Base-by-base conservation (phyloP, 2,329 filamentous ascomycete species). In the Fusarium sp. region DNA sequence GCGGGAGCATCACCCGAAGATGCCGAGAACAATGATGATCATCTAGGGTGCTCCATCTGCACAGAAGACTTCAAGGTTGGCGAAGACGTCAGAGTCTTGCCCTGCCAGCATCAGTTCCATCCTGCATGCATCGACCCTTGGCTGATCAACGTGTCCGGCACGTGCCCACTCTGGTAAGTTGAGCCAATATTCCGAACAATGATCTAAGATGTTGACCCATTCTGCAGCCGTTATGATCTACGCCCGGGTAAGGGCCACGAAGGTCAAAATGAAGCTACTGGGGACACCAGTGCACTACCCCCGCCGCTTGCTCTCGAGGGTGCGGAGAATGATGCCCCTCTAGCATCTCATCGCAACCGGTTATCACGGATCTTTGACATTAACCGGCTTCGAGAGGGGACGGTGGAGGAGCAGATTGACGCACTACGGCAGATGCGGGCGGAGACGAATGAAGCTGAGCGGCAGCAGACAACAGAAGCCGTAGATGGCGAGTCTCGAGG, bases 91-190 rank as follows among this genome's bases (percentile, higher is more conserved):
- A 87, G 92, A 52, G 90, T 93, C 1, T 82, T 93, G 45, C 92
- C 92, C 39, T 93, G 92, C 79, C 83, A 90, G 66, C 92, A 93
- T 80, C 91, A 92, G 72, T 93, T 90, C 77, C 92, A 93, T 76
- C 91, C 92, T 1, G 85, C 85, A 54, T 93, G 92, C 76, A 88
- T 93, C 66, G 92, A 93, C 76, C 92, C 91, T 5, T 93, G 92
- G 92, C 84, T 93, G 50, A 84, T 93, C 69, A 92, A 93, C 66
- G 88, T 93, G 13, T 92, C 91, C 13, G 91, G 92, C 68, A 93
- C 91, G 33, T 93, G 91, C 80, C 91, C 91, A 20, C 80, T 93
- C 68, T 93, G 91, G 91, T 93, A 85, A 85, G 89, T 84, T 58
- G 27, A 27, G 24, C 24, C n/a, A 62, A 22, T n/a, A 24, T 22